These are phyloP conservation scores for Alternaria brassicicola DNA, from an alignment of 2,329 filamentous ascomycete species.

Conservation along the genomic window DNA sequence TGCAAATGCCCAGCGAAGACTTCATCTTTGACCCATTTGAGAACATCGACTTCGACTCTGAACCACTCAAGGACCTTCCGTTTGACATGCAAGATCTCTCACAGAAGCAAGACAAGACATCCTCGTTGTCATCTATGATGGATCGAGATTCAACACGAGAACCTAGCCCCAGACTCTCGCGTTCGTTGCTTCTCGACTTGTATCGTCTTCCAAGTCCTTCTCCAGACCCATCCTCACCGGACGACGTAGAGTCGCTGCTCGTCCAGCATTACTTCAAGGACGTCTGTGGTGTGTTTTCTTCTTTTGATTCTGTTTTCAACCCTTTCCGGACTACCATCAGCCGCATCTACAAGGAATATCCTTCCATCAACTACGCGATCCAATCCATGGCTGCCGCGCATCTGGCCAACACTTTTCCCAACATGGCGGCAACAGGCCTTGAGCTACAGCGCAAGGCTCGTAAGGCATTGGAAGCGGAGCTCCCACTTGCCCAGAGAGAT, in stretches of 20 bases:
- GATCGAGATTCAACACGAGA: constrained; percentile 27
- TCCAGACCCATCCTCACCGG: constrained; percentile 42
- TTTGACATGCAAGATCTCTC: constrained; percentile 29
- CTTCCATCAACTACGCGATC: constrained; percentile 65
- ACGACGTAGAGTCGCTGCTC: constrained; percentile 60
- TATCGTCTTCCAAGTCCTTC: constrained; percentile 46
- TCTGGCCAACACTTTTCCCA: constrained; percentile 62
- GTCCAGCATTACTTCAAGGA: constrained; percentile 70
- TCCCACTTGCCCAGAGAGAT: constrained; percentile 52
- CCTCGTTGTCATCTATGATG: constrained; percentile 16
- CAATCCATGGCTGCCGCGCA: constrained; percentile 70
- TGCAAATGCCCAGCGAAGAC: constrained; percentile 31
- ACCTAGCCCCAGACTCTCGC: constrained; percentile 40
- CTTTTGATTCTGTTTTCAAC: constrained; percentile 67
- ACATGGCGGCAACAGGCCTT: constrained; percentile 57
- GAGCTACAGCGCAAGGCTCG: constrained; percentile 61
- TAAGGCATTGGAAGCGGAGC: constrained; percentile 58
- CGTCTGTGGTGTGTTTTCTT: constrained; percentile 67
- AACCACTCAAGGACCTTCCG: constrained; percentile 25
- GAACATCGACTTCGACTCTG: constrained; percentile 35
- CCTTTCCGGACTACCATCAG: constrained; percentile 65
- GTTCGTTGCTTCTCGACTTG: constrained; percentile 49
- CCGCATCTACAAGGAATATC: constrained; percentile 63
- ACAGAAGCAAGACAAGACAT: constrained; percentile 25
- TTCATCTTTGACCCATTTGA: constrained; percentile 37